Evolutionary conservation across 2,329 filamentous ascomycete genomes (phyloP), one percentile per base, ranked within the genome.

Genomic region (Sporothrix curviconia): DNA sequence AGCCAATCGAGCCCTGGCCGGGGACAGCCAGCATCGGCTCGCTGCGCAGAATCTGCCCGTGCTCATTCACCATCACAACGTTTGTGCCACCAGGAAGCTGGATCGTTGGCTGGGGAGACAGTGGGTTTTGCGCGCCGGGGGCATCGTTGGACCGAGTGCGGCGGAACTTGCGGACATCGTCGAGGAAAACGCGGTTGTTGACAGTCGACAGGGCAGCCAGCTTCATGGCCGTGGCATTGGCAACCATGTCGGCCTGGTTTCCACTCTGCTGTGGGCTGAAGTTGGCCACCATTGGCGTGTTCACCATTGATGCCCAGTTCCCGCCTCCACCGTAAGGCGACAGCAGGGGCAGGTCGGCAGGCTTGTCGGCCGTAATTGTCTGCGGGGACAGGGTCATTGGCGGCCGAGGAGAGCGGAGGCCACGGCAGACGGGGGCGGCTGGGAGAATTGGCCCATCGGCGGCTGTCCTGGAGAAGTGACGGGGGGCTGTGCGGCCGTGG

Each of bases 181-280:
- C 94, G 59, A 99, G 79, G 54, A 94, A 92, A 67, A 99, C 96
- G 42, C 94, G 89, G 72, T 97, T 99, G 77, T 97, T 99, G 51
- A 99, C 94, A 3, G 94, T 99, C 5, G 92, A 97, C 46, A 99
- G 78, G 17, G 94, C 94, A 46, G 94, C 94, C 53, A 99, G 82
- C 72, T 99, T 99, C 94, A 99, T 99, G 22, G 94, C 94, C 15
- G 94, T 97, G 25, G 94, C 94, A 69, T 97, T 99, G 59, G 94
- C 94, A 58, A 99, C 88, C 92, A 97, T 97, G 68, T 99, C 94
- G 15, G 91, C 92, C 70, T 96, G 92, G 47, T 77, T 78, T 39
- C 74, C 74, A 37, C 57, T 51, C 24, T 80, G 72, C 83, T 86
- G 66, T 72, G 81, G 61, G 62, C 81, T 86, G 72, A 97, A 99